Conservation (phyloP, 2,329 filamentous ascomycete genomes). For the Apiospora sp. region DNA sequence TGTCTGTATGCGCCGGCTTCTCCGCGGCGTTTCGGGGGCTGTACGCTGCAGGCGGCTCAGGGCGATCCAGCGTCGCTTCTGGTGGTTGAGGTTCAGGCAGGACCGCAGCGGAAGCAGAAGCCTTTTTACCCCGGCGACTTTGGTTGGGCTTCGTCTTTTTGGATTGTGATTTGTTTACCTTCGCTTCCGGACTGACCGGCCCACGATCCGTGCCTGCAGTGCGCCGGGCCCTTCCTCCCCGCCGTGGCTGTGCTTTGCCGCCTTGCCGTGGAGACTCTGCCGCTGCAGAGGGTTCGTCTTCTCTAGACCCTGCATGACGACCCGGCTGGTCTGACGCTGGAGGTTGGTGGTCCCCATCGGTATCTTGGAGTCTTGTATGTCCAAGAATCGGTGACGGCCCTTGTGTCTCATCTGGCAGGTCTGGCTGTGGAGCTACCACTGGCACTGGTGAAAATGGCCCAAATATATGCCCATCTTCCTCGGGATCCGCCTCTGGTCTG, state of each 20-base stretch:
- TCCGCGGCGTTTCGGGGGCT: neutral
- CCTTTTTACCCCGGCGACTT: neutral
- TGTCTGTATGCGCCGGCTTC: neutral
- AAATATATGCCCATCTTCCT: too few species aligned
- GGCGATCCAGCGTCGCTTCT: neutral
- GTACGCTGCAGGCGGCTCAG: neutral
- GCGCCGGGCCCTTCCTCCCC: neutral
- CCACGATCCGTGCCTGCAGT: neutral
- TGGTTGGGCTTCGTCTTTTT: neutral
- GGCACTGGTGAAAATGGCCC: neutral
- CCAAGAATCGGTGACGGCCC: neutral
- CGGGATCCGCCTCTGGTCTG: neutral
- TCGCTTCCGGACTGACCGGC: neutral
- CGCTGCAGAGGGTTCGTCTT: neutral
- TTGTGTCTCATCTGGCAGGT: neutral
- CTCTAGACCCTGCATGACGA: neutral
- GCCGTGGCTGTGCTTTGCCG: neutral
- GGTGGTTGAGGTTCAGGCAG: neutral
- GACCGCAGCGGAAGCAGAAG: neutral
- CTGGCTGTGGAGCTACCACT: neutral
- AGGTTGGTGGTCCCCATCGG: neutral
- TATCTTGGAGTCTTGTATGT: neutral
- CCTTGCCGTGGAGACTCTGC: neutral
- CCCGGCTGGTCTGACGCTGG: neutral
- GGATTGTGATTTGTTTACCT: neutral